A percentile compares a stretch with the other conserved stretches of the same genome.
phyloP scores from a whole-genome alignment of 176 grass and related monocot species.

The Cenchrus purpureus region DNA sequence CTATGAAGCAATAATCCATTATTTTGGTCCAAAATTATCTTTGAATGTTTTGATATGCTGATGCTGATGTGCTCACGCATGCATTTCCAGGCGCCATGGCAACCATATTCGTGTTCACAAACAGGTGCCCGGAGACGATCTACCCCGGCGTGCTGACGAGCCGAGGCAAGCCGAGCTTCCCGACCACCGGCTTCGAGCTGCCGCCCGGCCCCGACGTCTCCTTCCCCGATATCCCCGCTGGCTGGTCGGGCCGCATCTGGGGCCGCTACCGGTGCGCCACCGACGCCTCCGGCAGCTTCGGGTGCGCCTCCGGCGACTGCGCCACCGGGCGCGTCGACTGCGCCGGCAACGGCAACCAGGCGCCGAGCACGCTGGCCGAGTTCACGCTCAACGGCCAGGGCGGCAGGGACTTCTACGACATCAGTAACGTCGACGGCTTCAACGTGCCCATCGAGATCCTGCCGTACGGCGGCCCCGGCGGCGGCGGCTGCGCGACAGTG shows the following conservation, averaged over 20 bases:
- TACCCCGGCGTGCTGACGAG: slow-evolving; percentile 57
- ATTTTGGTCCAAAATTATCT: not conserved
- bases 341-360: slow-evolving; percentile 29
- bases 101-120: slow-evolving; percentile 47
- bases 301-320: slow-evolving; percentile 57
- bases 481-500: not conserved
- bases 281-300: slow-evolving; percentile 48
- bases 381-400: slow-evolving; percentile 50
- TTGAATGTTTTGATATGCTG: not conserved
- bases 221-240: slow-evolving; percentile 8
- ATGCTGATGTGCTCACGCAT: not conserved
- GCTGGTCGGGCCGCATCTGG: slow-evolving; percentile 67
- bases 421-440: slow-evolving; percentile 78
- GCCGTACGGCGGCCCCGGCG: not conserved
- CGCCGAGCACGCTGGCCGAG: slow-evolving; percentile 57
- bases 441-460: slow-evolving; percentile 45
- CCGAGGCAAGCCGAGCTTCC: slow-evolving; percentile 4
- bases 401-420: slow-evolving; percentile 60
- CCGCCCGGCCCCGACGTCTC: not conserved
- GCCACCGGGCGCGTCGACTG: slow-evolving; percentile 30
- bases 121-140: slow-evolving; percentile 50
- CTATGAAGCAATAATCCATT: not conserved
- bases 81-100: slow-evolving; percentile 41
- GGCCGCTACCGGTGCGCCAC: slow-evolving; percentile 39
- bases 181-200: slow-evolving; percentile 56